Base-by-base conservation (phyloP, 2,329 filamentous ascomycete species). In the Trichophyton verrucosum region DNA sequence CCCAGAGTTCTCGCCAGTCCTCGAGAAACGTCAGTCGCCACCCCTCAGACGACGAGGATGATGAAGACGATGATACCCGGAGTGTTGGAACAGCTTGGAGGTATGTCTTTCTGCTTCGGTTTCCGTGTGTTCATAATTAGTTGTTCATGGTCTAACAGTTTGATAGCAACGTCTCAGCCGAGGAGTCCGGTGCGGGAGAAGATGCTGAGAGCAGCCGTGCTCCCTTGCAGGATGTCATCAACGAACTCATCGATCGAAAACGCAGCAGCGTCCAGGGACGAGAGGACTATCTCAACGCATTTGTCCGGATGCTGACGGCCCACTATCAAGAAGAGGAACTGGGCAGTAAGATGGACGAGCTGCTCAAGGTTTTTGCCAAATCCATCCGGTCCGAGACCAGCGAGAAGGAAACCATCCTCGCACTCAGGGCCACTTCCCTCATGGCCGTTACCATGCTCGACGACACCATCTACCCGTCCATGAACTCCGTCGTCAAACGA, bases 221-320 rank as follows among this genome's bases (percentile, higher is more conserved):
- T 24, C 27, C 42, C n/a, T 75, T 91, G 38, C 77, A 80, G 30
- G 81, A 85, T 64, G 82, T 86, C 61, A 84, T 95, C 64, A 80
- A 86, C 56, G 84, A 88, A 66, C 82, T 95, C 30, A 79, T 86
- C 60, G 84, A 88, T 66, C 85, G 88, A 67, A 95, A 95, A 78
- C 84, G 86, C 65, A 89, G 86, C 73, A 90, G 85, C 65, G 82
- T 81, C 24, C 82, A 88, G 64, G 83, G 84, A 22, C 83, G 90
- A 59, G 86, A 90, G 67, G 78, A 82, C 46, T 81, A 80, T 33
- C 76, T 91, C 57, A 76, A 76, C 51, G 78, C 78, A 1, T 89
- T 86, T 70, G 79, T 81, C 46, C 81, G 85, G 58, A 78, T 88
- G 20, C 72, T 91, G 58, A 88, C 86, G 64, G 80, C 82, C 53